Evolutionary conservation across 2,329 filamentous ascomycete species (phyloP), one percentile per base, ranked within the genome.

Genomic region (Thyridium curvatum): DNA sequence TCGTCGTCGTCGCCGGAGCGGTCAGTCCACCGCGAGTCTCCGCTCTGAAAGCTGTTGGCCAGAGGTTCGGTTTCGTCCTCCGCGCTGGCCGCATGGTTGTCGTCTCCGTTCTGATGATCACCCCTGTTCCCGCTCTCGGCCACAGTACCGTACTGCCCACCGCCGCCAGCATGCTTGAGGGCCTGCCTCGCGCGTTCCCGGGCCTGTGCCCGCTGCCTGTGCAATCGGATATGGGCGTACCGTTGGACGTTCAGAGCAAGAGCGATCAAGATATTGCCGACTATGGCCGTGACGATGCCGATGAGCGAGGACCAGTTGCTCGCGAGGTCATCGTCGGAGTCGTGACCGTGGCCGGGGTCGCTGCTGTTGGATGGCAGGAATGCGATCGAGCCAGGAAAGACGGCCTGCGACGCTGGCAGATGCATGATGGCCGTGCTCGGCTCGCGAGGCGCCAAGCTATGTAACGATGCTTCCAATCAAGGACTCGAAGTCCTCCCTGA

Each of bases 231-330:
- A 57, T 98, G 93, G 28, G 93, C 91, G 59, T 97, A 97, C 48
- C 93, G 81, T 63, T 98, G 93, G 36, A 94, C 91, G 57, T 98
- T 98, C 44, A 98, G 77, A 12, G 93, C 93, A 46, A 98, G 81
- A 1, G 91, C 94, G 49, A 98, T 97, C 38, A 98, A 74, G 28
- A 96, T 70, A 54, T 98, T 98, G 40, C 93, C 93, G 37, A 84
- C 75, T 53, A 98, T 94, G 37, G 93, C 90, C 3, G 90, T 94
- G 39, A 91, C 65, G 54, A 98, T 96, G 51, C 93, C 93, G 55
- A 98, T 97, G 39, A 97, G 70, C 18, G 89, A 94, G 34, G 89
- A 94, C 90, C 91, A 97, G 59, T 82, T 69, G 41, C 36, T 46
- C 47, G 77, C 72, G 17, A 82, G 60, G 8, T 72, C 67, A 38